Evolutionary conservation across 2,329 filamentous ascomycete genomes (phyloP).

Genomic region (Pyrenochaeta sp.): DNA sequence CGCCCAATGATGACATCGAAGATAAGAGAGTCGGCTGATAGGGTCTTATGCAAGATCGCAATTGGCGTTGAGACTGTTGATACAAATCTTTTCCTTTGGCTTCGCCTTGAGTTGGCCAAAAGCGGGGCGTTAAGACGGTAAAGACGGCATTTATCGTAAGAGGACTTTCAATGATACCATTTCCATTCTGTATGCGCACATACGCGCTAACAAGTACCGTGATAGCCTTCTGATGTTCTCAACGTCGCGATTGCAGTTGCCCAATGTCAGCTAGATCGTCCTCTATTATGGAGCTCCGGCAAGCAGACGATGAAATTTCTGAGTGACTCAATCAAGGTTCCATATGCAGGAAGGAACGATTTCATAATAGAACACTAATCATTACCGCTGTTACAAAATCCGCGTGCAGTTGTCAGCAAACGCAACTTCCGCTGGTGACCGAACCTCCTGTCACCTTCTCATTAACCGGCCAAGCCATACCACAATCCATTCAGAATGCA

Average conservation of each 20-base stretch:
- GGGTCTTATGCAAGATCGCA: background rate
- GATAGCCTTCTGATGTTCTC: background rate
- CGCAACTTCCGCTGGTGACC: too few species aligned
- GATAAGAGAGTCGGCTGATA: conserved; percentile 39
- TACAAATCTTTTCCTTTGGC: conserved; percentile 14
- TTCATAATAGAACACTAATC: too few species aligned
- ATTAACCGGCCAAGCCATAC: too few species aligned
- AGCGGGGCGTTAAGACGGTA: conserved; percentile 16
- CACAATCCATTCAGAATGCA: too few species aligned
- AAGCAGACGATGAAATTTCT: too few species aligned
- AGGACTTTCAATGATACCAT: conserved; percentile 24
- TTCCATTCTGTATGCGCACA: conserved; percentile 1
- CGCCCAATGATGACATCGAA: conserved; percentile 47
- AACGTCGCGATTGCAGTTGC: background rate
- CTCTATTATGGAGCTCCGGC: too few species aligned
- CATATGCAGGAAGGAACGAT: too few species aligned
- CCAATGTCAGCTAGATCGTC: background rate
- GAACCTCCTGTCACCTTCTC: too few species aligned
- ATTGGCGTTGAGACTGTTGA: conserved; percentile 13
- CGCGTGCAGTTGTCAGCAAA: too few species aligned
- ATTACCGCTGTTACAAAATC: too few species aligned
- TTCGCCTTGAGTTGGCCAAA: conserved; percentile 4
- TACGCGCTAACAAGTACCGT: background rate
- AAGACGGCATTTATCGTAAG: conserved; percentile 13
- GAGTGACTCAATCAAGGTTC: too few species aligned